These are phyloP conservation scores for Coffea canephora DNA, from an alignment of 257 asterid species.

Conservation along the genomic window DNA sequence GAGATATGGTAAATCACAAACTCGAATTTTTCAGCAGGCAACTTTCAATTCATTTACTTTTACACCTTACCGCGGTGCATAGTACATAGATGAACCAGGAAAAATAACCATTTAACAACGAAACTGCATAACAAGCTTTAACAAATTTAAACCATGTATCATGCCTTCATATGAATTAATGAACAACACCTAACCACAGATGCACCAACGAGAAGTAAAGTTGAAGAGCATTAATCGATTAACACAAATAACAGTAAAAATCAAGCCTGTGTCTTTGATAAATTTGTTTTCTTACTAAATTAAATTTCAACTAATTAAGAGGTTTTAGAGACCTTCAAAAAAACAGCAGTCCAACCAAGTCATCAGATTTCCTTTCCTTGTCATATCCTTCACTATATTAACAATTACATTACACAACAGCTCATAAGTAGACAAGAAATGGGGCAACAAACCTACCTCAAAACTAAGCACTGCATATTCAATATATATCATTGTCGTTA, in stretches of 20 bases:
- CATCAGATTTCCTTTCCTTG: slow-evolving; percentile 24
- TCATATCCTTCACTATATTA: slow-evolving; percentile 34
- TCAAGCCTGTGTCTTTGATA: background rate
- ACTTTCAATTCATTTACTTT: background rate
- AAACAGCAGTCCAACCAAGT: slow-evolving; percentile 18
- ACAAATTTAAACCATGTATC: slow-evolving; percentile 1
- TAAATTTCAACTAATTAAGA: background rate
- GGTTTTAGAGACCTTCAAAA: background rate
- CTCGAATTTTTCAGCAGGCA: background rate
- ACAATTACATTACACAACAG: slow-evolving; percentile 34
- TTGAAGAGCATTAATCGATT: background rate
- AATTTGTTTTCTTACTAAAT: background rate
- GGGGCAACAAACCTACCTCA: slow-evolving; percentile 27
- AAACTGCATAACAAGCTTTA: background rate
- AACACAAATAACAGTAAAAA: no score
- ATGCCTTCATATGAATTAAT: background rate
- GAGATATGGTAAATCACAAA: background rate
- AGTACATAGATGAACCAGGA: background rate
- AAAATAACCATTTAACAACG: background rate
- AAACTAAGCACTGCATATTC: slow-evolving; percentile 29
- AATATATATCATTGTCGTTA: slow-evolving; percentile 37
- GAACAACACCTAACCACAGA: background rate
- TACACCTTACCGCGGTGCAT: background rate
- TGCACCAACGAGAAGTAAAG: background rate
- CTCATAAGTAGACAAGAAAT: slow-evolving; percentile 14